phyloP scores from a whole-genome alignment of 805 yeast species.

The Starmerella geochares region DNA sequence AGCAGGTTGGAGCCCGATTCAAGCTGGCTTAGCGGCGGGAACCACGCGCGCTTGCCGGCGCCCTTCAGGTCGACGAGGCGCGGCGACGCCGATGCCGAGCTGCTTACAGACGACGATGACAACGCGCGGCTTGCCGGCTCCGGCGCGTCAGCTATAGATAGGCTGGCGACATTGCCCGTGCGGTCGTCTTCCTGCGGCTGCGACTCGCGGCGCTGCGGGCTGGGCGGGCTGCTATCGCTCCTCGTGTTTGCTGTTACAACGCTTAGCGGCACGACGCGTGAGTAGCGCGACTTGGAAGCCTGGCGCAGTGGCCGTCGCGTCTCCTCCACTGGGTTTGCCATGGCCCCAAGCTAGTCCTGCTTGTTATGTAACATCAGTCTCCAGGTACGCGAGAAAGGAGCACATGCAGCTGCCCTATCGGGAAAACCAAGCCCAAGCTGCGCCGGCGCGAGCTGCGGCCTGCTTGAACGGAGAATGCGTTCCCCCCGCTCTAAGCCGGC shows the following conservation, averaged over 20 bases:
- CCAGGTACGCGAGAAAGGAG: not conserved
- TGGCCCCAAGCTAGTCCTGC: not conserved
- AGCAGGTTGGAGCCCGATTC: slow-evolving; percentile 18
- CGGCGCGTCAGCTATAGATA: not conserved
- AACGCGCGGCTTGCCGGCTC: not conserved
- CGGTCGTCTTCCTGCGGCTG: not conserved
- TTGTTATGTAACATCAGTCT: not conserved
- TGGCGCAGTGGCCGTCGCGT: slow-evolving; percentile 3
- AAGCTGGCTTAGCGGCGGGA: slow-evolving; percentile 12
- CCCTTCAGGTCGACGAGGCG: slow-evolving; percentile 19
- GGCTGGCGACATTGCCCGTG: not conserved
- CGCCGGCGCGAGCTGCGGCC: not conserved
- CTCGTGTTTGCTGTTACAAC: not conserved
- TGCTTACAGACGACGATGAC: not conserved
- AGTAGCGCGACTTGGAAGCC: not conserved
- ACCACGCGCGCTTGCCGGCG: slow-evolving; percentile 17
- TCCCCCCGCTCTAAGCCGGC: too few species aligned
- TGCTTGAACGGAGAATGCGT: too few species aligned
- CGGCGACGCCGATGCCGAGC: slow-evolving; percentile 1
- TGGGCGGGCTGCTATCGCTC: not conserved
- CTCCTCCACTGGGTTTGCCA: not conserved
- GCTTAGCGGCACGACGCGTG: slow-evolving; percentile 6
- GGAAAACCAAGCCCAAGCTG: not conserved
- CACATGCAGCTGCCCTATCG: not conserved
- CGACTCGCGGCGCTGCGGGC: not conserved